These are phyloP conservation scores for Erucastrum elatum DNA, from an alignment of 345 rosid genomes.

Conservation along the genomic window DNA sequence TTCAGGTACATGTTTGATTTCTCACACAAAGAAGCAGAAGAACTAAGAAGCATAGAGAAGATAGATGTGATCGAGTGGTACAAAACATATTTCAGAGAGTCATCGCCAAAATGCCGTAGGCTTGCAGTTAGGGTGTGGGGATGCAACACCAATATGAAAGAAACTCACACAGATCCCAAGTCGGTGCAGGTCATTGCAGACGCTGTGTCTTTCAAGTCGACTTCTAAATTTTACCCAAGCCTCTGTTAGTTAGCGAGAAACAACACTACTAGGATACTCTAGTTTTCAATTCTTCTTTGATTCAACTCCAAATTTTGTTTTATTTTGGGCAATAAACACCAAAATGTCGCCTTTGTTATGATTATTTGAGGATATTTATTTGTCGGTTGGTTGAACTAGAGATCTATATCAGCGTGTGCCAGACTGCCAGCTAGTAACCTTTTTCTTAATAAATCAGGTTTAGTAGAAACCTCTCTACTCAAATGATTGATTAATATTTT, in stretches of 20 bases:
- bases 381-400: constrained; percentile 12
- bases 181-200: constrained; percentile 52
- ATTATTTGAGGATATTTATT: constrained; percentile 3
- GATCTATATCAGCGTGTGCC: not conserved
- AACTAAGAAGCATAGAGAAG: constrained; percentile 57
- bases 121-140: constrained; percentile 90
- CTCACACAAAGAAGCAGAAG: constrained; percentile 74
- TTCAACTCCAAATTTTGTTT: not conserved
- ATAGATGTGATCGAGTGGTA: constrained; percentile 68
- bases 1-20: constrained; percentile 89
- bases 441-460: not conserved
- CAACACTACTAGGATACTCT: not conserved
- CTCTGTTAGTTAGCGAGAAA: constrained; percentile 53
- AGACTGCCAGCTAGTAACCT: not conserved
- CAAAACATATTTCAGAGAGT: constrained; percentile 57
- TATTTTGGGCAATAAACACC: not conserved
- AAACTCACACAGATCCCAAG: constrained; percentile 39
- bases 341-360: not conserved
- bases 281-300: not conserved
- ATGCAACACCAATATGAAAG: constrained; percentile 63
- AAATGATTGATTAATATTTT: not conserved
- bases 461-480: not conserved
- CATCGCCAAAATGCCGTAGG: constrained; percentile 77
- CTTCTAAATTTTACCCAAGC: constrained; percentile 67
- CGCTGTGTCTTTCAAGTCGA: constrained; percentile 53